Percentiles rank a stretch among this genome's conserved stretches.
Conservation (phyloP, 352 stramenopile genomes). For the Chloridella minuta region DNA sequence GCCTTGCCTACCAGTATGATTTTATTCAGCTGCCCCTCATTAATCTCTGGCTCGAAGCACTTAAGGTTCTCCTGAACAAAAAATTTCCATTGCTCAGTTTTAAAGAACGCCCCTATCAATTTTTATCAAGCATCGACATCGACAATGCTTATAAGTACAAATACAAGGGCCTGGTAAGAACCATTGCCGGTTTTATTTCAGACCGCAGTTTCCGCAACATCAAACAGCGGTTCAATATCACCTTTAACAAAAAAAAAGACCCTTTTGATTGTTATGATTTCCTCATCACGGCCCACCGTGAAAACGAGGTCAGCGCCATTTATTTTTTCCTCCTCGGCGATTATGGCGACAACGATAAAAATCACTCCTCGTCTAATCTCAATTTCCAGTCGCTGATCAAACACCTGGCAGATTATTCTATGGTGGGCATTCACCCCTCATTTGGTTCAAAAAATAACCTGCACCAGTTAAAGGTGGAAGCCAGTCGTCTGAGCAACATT, state of each 20-base stretch:
- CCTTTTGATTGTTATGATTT: conserved; percentile 1
- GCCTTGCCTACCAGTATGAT: background rate
- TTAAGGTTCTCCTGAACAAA: background rate
- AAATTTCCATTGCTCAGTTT: background rate
- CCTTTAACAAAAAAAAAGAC: background rate
- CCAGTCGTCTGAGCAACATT: background rate
- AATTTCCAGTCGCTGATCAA: background rate
- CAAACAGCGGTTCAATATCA: background rate
- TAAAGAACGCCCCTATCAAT: background rate
- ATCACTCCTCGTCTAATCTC: background rate
- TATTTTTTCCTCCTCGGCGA: background rate
- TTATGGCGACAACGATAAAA: background rate
- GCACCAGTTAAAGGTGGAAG: background rate
- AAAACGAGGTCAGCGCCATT: background rate
- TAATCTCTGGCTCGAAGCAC: background rate
- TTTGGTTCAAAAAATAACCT: background rate
- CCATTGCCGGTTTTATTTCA: background rate
- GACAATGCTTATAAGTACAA: conserved; percentile 5
- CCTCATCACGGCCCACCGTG: background rate
- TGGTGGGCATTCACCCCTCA: background rate
- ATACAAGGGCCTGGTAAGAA: background rate
- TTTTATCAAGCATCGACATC: background rate
- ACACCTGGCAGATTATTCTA: background rate
- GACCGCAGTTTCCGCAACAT: background rate
- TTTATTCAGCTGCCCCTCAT: background rate